Evolutionary conservation across 192 early-diverging fungal species (phyloP).

Genomic region (Bifiguratus adelaidae): DNA sequence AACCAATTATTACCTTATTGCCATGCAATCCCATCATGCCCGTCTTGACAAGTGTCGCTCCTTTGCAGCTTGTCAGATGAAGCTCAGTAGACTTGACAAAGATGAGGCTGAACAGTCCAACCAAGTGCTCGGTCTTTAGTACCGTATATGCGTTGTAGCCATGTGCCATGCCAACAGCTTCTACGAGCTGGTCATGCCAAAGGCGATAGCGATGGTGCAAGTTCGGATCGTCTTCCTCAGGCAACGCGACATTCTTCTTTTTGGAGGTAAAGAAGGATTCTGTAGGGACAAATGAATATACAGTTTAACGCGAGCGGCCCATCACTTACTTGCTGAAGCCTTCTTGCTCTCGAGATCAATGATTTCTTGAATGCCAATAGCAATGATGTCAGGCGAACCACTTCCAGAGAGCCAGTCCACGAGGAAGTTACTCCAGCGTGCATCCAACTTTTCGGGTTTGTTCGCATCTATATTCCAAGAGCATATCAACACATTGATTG

Average conservation of each 20-base stretch:
- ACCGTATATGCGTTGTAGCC: slow-evolving; percentile 43
- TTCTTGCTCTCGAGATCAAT: slow-evolving; percentile 78
- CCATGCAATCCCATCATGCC: slow-evolving; percentile 79
- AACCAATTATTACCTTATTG: slow-evolving; percentile 56
- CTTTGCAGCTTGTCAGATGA: slow-evolving; percentile 40
- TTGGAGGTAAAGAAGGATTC: slow-evolving; percentile 42
- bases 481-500: slow-evolving; percentile 66
- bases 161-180: slow-evolving; percentile 41
- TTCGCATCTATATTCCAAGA: slow-evolving; percentile 91
- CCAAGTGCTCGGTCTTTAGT: slow-evolving; percentile 68
- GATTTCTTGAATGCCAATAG: slow-evolving; percentile 79
- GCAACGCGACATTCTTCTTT: slow-evolving; percentile 32
- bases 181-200: slow-evolving; percentile 72
- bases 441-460: slow-evolving; percentile 73
- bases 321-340: slow-evolving; percentile 56
- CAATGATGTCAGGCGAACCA: slow-evolving; percentile 64
- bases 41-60: slow-evolving; percentile 78
- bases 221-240: slow-evolving; percentile 39
- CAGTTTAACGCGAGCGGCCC: neutral
- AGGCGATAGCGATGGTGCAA: slow-evolving; percentile 63
- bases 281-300: slow-evolving; percentile 8
- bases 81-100: slow-evolving; percentile 58
- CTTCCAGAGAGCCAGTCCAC: slow-evolving; percentile 31
- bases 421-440: slow-evolving; percentile 32
- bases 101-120: slow-evolving; percentile 85